A percentile compares a stretch with the other conserved stretches of the same genome.
These are phyloP conservation scores for Mucor ambiguus DNA, from an alignment of 371 early-diverging fungal species.

Conservation along the genomic window DNA sequence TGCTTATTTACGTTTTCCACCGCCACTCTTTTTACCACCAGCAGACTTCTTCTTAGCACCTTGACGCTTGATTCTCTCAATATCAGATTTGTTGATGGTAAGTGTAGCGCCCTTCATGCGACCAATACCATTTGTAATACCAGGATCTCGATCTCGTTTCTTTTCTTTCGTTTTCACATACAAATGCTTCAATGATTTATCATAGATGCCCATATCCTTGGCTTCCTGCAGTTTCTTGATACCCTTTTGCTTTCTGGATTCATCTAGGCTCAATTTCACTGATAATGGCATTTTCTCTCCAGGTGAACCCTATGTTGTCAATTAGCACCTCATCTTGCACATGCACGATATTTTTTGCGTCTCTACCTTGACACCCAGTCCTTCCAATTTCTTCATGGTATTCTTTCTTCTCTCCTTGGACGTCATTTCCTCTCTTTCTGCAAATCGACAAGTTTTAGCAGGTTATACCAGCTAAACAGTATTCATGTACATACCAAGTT, in stretches of 20 bases:
- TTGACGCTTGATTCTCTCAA: conserved; percentile 33
- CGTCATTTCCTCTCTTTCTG: conserved; percentile 49
- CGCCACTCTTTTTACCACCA: conserved; percentile 10
- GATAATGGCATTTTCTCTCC: conserved; percentile 33
- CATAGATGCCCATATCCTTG: conserved; percentile 48
- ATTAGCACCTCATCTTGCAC: not conserved
- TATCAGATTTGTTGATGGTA: conserved; percentile 34
- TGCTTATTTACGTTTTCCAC: conserved; percentile 7
- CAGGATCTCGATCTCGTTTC: conserved; percentile 43
- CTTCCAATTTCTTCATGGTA: conserved; percentile 45
- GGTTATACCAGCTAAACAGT: not conserved
- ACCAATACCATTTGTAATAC: conserved; percentile 49
- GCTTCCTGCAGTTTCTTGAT: conserved; percentile 41
- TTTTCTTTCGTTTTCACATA: conserved; percentile 42
- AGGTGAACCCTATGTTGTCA: not conserved
- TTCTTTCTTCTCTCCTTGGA: conserved; percentile 46
- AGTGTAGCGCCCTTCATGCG: conserved; percentile 48
- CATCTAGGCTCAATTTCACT: conserved; percentile 34
- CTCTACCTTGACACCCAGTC: conserved; percentile 43
- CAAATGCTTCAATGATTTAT: conserved; percentile 46
- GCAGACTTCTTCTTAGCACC: conserved; percentile 25
- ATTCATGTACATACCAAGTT: conserved; percentile 30
- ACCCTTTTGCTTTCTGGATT: conserved; percentile 25
- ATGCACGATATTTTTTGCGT: not conserved
- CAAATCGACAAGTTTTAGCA: not conserved